A percentile compares a stretch with the other conserved stretches of the same genome.
These are phyloP conservation scores for Leishmania amazonensis DNA, from an alignment of 208 protist species.

Conservation along the genomic window DNA sequence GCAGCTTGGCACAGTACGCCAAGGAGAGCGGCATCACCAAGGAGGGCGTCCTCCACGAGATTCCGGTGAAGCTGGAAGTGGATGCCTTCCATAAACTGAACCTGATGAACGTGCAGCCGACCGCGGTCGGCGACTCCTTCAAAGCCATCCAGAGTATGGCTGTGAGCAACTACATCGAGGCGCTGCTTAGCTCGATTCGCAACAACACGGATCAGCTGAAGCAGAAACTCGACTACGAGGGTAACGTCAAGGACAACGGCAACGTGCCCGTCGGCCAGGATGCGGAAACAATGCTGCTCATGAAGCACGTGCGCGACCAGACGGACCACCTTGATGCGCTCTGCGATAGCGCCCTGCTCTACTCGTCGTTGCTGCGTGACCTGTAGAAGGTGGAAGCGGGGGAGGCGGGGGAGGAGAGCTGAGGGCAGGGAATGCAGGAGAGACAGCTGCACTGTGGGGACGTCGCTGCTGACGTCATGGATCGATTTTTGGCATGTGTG, in stretches of 20 bases:
- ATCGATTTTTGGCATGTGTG: neutral
- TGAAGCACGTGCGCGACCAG: slow-evolving; percentile 64
- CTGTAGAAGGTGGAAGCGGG: neutral
- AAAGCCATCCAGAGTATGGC: slow-evolving; percentile 39
- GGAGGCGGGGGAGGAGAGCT: too few relatives aligned
- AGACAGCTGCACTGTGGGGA: neutral
- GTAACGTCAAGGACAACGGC: slow-evolving; percentile 43
- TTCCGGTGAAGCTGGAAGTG: slow-evolving; percentile 63
- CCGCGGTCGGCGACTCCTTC: slow-evolving; percentile 39
- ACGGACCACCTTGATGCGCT: slow-evolving; percentile 67
- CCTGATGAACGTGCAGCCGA: slow-evolving; percentile 31
- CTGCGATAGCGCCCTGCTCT: slow-evolving; percentile 53
- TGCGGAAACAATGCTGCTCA: slow-evolving; percentile 51
- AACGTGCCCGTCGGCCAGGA: slow-evolving; percentile 47
- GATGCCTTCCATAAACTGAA: slow-evolving; percentile 66
- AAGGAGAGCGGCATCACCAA: slow-evolving; percentile 49
- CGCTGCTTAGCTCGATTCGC: slow-evolving; percentile 53
- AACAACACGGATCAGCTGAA: slow-evolving; percentile 42
- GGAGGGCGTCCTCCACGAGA: slow-evolving; percentile 61
- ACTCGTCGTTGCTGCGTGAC: slow-evolving; percentile 34
- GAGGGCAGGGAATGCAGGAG: neutral
- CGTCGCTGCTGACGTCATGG: neutral
- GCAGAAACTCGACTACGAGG: slow-evolving; percentile 44
- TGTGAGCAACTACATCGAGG: slow-evolving; percentile 56
- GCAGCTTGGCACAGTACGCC: slow-evolving; percentile 36